A percentile compares a stretch with the other conserved stretches of the same genome.
Evolutionary conservation across 1,139 yeast genomes (phyloP).

Genomic region (Taphrina communis): DNA sequence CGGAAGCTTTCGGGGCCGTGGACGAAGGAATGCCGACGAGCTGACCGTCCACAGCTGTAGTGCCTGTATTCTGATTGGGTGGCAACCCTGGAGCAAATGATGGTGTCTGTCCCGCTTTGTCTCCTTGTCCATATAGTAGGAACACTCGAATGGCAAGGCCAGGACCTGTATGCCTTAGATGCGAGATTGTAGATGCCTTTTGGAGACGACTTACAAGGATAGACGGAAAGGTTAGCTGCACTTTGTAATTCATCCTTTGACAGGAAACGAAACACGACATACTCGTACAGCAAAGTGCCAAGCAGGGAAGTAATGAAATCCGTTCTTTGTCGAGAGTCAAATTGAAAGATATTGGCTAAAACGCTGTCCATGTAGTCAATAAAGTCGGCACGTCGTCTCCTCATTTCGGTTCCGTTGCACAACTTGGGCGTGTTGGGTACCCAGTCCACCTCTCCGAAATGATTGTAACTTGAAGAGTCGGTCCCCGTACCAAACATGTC

Average conservation of each 20-base stretch:
- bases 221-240: conserved; percentile 1
- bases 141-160: conserved; percentile 7
- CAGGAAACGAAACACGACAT: conserved; percentile 14
- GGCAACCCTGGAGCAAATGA: neutral
- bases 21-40: neutral
- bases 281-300: conserved; percentile 1
- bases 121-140: conserved; percentile 1
- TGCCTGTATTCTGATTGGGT: neutral
- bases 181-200: neutral
- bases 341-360: conserved; percentile 3
- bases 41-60: neutral
- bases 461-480: neutral
- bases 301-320: conserved; percentile 12
- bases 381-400: conserved; percentile 5
- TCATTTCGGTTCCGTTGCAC: conserved; percentile 14
- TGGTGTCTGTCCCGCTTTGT: neutral
- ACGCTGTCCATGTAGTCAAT: conserved; percentile 11
- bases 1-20: neutral
- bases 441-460: conserved; percentile 6
- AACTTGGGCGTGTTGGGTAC: conserved; percentile 9
- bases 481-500: neutral
- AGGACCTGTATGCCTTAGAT: neutral
- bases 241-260: conserved; percentile 15
- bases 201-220: conserved; percentile 1
- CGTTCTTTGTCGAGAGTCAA: conserved; percentile 8